Percentiles rank a stretch among this genome's conserved stretches.
Evolutionary conservation across 176 grass and related monocot species (phyloP).

Genomic region (Triticum turgidum): DNA sequence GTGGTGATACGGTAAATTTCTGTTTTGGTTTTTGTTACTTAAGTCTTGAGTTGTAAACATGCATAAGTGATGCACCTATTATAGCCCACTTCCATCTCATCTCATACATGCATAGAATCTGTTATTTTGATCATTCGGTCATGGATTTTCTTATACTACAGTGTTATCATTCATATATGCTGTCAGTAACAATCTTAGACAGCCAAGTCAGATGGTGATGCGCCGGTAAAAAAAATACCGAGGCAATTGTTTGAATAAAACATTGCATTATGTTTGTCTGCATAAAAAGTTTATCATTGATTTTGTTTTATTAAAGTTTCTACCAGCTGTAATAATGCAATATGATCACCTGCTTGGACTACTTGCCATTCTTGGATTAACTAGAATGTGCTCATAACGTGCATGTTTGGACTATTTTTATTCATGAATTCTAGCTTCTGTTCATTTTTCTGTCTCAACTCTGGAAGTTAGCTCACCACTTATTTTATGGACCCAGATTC

Average conservation of each 20-base stretch:
- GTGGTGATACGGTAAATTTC: constrained; percentile 74
- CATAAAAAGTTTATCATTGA: background rate
- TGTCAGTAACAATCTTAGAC: background rate
- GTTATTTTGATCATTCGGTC: background rate
- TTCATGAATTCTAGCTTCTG: constrained; percentile 4
- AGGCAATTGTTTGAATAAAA: background rate
- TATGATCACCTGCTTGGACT: background rate
- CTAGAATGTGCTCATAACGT: background rate
- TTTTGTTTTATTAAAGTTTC: background rate
- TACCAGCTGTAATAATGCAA: constrained; percentile 1
- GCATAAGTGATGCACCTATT: constrained; percentile 10
- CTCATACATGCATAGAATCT: constrained; percentile 1
- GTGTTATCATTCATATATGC: constrained; percentile 6
- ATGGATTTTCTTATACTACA: background rate
- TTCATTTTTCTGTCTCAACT: background rate
- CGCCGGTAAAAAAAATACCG: background rate
- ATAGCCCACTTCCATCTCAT: background rate
- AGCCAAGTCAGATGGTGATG: background rate
- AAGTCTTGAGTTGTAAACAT: background rate
- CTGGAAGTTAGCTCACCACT: background rate
- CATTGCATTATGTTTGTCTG: background rate
- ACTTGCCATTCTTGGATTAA: constrained; percentile 2
- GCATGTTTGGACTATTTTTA: background rate
- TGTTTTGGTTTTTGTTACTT: background rate
- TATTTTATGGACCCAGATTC: background rate